Percentiles rank a stretch among this genome's conserved stretches.
These are phyloP conservation scores for Ceratobasidium sp. DNA, from an alignment of 1,284 basidiomycete species.

Conservation along the genomic window DNA sequence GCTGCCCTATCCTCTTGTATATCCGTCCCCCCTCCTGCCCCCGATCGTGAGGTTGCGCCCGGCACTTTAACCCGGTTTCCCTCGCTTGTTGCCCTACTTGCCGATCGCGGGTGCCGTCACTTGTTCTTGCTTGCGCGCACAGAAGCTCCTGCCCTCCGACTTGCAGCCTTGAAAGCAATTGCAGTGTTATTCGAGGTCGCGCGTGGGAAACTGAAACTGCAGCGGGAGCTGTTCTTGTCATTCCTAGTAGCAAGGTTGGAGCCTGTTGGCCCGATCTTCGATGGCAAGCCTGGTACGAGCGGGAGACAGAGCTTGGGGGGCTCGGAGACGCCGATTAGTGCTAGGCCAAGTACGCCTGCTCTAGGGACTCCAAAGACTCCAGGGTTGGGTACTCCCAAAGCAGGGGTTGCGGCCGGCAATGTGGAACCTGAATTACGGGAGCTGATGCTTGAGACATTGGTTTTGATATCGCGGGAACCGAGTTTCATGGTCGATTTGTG, in stretches of 20 bases:
- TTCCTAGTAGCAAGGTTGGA: slow-evolving; percentile 83
- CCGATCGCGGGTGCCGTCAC: slow-evolving; percentile 94
- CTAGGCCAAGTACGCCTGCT: slow-evolving; percentile 11
- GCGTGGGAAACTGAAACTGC: slow-evolving; percentile 88
- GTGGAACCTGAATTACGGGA: slow-evolving; percentile 85
- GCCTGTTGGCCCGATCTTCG: slow-evolving; percentile 13
- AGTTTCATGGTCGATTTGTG: slow-evolving; percentile 96
- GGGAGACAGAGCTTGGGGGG: not conserved
- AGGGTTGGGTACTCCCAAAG: slow-evolving; percentile 52
- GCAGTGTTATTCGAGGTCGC: slow-evolving; percentile 89
- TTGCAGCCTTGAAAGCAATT: slow-evolving; percentile 82
- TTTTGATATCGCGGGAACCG: slow-evolving; percentile 77
- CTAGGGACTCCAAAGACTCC: slow-evolving; percentile 24
- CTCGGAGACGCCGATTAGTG: slow-evolving; percentile 8
- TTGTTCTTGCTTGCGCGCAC: slow-evolving; percentile 94
- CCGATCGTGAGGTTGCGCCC: not conserved
- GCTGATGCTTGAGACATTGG: slow-evolving; percentile 87
- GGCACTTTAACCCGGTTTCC: slow-evolving; percentile 73
- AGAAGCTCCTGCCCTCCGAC: slow-evolving; percentile 81
- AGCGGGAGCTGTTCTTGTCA: slow-evolving; percentile 93
- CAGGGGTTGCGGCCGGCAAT: slow-evolving; percentile 56
- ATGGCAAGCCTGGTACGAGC: not conserved
- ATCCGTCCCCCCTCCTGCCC: slow-evolving; percentile 62
- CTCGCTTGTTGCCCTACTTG: slow-evolving; percentile 72
- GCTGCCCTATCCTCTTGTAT: slow-evolving; percentile 62